Evolutionary conservation across 768 basidiomycete genomes (phyloP).

Genomic region (Galerina sulciceps): DNA sequence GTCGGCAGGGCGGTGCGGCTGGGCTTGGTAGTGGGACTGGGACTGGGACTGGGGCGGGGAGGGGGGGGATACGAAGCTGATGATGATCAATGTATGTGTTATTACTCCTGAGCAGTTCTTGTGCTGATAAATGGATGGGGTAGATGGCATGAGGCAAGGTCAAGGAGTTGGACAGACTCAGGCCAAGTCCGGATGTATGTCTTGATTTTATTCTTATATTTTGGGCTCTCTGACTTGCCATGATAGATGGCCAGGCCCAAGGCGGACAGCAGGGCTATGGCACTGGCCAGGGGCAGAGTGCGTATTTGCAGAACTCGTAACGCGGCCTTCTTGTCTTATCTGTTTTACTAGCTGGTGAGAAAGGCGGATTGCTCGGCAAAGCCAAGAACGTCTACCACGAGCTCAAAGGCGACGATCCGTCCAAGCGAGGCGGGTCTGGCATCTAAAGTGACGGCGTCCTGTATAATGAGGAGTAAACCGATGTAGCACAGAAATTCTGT

Average conservation of each 20-base stretch:
- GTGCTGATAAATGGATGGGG: no score
- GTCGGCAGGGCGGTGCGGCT: neutral
- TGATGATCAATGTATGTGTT: no score
- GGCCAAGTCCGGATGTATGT: neutral
- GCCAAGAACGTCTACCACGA: slow-evolving; percentile 17
- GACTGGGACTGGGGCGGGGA: no score
- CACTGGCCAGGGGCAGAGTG: neutral
- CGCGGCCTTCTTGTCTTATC: neutral
- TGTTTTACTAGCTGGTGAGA: neutral
- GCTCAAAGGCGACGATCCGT: slow-evolving; percentile 5
- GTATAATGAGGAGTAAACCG: neutral
- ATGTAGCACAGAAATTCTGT: neutral
- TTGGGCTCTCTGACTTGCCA: neutral
- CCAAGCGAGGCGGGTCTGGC: slow-evolving; percentile 1
- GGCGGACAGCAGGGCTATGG: neutral
- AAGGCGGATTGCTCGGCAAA: slow-evolving; percentile 12
- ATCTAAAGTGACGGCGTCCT: slow-evolving; percentile 11
- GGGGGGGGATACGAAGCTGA: no score
- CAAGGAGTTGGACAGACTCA: no score
- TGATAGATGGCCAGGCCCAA: neutral
- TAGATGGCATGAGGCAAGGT: no score
- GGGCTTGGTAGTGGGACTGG: no score
- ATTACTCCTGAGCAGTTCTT: no score
- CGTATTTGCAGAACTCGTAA: neutral
- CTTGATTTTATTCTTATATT: neutral